A percentile compares a stretch with the other conserved stretches of the same genome.
phyloP scores from a whole-genome alignment of 2,329 filamentous ascomycete genomes.

The Westerdykella aurantiaca region DNA sequence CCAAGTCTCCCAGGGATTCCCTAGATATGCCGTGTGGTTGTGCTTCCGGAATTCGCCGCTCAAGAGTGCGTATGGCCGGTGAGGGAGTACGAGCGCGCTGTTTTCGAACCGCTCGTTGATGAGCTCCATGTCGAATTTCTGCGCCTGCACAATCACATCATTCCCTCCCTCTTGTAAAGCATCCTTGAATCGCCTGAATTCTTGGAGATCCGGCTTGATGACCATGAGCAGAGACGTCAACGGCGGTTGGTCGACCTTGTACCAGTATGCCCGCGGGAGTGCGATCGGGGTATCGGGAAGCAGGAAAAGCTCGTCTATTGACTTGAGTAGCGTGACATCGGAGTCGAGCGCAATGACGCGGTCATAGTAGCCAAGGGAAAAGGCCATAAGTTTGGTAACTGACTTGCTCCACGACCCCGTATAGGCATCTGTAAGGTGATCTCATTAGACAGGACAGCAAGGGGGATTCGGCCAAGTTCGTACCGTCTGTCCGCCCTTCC shows the following conservation, averaged over 20 bases:
- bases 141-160: slow-evolving; percentile 22
- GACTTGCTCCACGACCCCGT: slow-evolving; percentile 55
- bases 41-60: slow-evolving; percentile 57
- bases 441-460: neutral
- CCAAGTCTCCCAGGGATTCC: slow-evolving; percentile 52
- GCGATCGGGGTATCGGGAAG: slow-evolving; percentile 56
- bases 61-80: slow-evolving; percentile 57
- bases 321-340: slow-evolving; percentile 56
- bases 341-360: slow-evolving; percentile 57
- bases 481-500: slow-evolving; percentile 30
- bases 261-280: slow-evolving; percentile 69
- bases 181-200: slow-evolving; percentile 41
- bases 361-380: slow-evolving; percentile 60
- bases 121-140: slow-evolving; percentile 61
- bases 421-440: slow-evolving; percentile 23
- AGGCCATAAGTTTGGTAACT: slow-evolving; percentile 63
- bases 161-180: slow-evolving; percentile 25
- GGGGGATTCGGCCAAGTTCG: slow-evolving; percentile 2
- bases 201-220: slow-evolving; percentile 51
- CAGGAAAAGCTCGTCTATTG: slow-evolving; percentile 67
- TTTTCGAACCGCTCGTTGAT: slow-evolving; percentile 57
- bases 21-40: slow-evolving; percentile 49
- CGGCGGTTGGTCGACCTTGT: slow-evolving; percentile 48
- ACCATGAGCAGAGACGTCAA: slow-evolving; percentile 60
- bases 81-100: slow-evolving; percentile 57